phyloP scores from a whole-genome alignment of 805 yeast species.

The Yarrowia deformans region DNA sequence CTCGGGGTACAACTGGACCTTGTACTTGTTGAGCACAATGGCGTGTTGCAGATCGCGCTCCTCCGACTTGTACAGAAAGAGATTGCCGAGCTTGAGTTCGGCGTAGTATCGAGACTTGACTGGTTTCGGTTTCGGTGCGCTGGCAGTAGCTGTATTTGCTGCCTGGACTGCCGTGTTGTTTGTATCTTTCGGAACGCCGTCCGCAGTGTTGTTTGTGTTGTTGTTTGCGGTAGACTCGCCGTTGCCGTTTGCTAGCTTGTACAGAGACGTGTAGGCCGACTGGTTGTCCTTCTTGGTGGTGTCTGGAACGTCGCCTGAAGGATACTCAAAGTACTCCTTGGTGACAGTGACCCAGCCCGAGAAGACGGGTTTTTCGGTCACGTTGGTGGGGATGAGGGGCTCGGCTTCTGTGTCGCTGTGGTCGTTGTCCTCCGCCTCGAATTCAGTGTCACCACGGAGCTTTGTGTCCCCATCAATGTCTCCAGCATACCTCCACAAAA shows the following conservation, averaged over 20 bases:
- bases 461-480: slow-evolving; percentile 9
- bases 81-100: slow-evolving; percentile 81
- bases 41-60: slow-evolving; percentile 76
- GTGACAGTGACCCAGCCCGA: slow-evolving; percentile 89
- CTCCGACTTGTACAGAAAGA: slow-evolving; percentile 79
- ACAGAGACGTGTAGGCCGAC: slow-evolving; percentile 67
- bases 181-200: neutral
- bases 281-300: slow-evolving; percentile 52
- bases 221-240: slow-evolving; percentile 5
- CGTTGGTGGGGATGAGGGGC: slow-evolving; percentile 34
- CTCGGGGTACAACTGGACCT: slow-evolving; percentile 85
- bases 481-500: slow-evolving; percentile 29
- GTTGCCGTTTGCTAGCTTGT: slow-evolving; percentile 57
- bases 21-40: slow-evolving; percentile 71
- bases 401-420: neutral
- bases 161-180: slow-evolving; percentile 5
- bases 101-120: slow-evolving; percentile 48
- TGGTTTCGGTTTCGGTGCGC: slow-evolving; percentile 24
- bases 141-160: neutral
- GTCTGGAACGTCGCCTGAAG: slow-evolving; percentile 52
- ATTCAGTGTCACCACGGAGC: neutral
- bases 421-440: neutral
- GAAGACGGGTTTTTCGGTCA: slow-evolving; percentile 31
- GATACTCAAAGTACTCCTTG: slow-evolving; percentile 68
- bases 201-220: slow-evolving; percentile 2